Evolutionary conservation across 345 rosid species (phyloP), one percentile per base, ranked within the genome.

Genomic region (Laguncularia racemosa): DNA sequence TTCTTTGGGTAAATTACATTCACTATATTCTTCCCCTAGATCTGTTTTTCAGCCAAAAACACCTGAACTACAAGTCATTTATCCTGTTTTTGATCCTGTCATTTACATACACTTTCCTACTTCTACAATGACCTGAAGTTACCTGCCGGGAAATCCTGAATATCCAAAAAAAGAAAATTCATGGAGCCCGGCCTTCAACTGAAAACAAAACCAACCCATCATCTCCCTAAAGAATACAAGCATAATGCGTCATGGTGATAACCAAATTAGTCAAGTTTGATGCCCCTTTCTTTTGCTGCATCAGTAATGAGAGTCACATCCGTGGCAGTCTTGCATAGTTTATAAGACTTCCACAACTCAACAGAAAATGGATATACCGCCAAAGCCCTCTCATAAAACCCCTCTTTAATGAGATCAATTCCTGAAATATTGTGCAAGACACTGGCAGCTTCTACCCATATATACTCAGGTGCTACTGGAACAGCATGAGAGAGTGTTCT

Each of bases 401-500:
- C 81, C 58, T 82, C 81, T 10, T 67, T 62, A 46, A 76, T 75
- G 9, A 69, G 17, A 13, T 73, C 78, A 0, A 59, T 59, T 46
- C 80, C 83, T 0, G 62, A 56, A 46, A 73, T 64, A 19, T 44
- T 70, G 54, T 71, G 68, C 75, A 93, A 57, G 57, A 81, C 65
- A 14, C 50, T 74, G 1, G 88, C 89, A 65, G 95, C 84, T 57
- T 85, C 88, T 1, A 79, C 90, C 97, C 92, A 93, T 48, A 67
- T 71, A 62, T 56, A 72, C 79, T 87, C 99, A 0, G 97, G 96
- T 53, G 97, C 83, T 47, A 89, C 53, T n/a, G 97, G 97, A 28
- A 92, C 44, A 3, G 86, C 89, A 47, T 78, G 84, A 52, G 79
- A 83, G 28, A 92, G 55, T 16, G 95, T 64, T 23, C 65, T 70